Evolutionary conservation across 345 rosid species (phyloP).

Genomic region (Toxicodendron radicans): DNA sequence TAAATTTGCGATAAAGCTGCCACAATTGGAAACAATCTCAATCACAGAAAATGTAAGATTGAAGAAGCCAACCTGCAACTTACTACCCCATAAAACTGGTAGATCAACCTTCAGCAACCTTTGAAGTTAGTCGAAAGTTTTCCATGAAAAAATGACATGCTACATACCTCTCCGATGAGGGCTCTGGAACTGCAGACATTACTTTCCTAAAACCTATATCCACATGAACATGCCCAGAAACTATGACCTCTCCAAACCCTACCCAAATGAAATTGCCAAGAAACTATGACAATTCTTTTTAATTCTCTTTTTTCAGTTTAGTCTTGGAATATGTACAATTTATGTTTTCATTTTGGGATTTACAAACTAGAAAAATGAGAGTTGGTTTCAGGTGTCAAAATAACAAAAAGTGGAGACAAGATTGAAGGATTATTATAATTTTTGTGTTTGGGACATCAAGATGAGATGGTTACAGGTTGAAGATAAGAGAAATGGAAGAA

Average conservation of each 20-base stretch:
- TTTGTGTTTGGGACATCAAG: too few species aligned
- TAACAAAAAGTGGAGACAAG: too few species aligned
- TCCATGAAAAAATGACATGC: background rate
- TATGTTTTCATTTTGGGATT: too few species aligned
- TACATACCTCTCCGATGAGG: slow-evolving; percentile 7
- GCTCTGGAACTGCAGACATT: background rate
- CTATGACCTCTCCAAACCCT: background rate
- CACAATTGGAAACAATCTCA: background rate
- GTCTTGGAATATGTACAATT: too few species aligned
- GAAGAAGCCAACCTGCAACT: slow-evolving; percentile 20
- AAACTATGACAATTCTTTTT: background rate
- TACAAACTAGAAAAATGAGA: too few species aligned
- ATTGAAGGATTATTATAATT: too few species aligned
- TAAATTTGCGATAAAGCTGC: slow-evolving; percentile 14
- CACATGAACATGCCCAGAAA: background rate
- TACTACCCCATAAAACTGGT: background rate
- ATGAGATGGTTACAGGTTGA: too few species aligned
- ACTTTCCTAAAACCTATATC: background rate
- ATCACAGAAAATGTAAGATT: background rate
- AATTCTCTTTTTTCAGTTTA: too few species aligned
- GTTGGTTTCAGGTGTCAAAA: too few species aligned
- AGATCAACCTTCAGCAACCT: slow-evolving; percentile 1
- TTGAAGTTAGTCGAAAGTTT: background rate
- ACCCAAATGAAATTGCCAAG: slow-evolving; percentile 9
- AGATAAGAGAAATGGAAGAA: too few species aligned